Evolutionary conservation across 1,139 yeast species (phyloP).

Genomic region (Debaryomyces coudertii): DNA sequence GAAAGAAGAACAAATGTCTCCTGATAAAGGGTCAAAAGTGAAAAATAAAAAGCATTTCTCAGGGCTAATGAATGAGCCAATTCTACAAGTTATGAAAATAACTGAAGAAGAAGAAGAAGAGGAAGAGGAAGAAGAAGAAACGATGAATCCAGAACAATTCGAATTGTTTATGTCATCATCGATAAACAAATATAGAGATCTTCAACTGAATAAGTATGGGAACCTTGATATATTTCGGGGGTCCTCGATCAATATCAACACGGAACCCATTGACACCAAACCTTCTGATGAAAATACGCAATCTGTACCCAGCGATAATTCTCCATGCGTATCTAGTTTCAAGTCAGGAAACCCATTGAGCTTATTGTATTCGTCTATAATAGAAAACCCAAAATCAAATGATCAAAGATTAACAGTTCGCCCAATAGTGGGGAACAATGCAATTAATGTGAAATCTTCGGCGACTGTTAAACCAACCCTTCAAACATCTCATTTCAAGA

Average conservation of each 20-base stretch:
- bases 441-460: constrained; percentile 33
- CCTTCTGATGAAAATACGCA: background rate
- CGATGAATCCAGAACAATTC: constrained; percentile 32
- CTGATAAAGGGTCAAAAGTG: background rate
- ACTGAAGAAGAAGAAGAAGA: constrained; percentile 10
- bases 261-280: background rate
- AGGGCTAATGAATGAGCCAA: background rate
- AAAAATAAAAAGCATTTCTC: background rate
- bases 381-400: constrained; percentile 1
- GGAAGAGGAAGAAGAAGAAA: constrained; percentile 17
- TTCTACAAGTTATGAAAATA: background rate
- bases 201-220: constrained; percentile 26
- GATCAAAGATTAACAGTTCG: background rate
- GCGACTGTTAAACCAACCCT: constrained; percentile 44
- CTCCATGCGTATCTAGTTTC: background rate
- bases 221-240: constrained; percentile 11
- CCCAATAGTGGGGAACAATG: background rate
- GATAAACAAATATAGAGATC: constrained; percentile 36
- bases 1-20: background rate
- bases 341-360: constrained; percentile 27
- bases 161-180: constrained; percentile 40
- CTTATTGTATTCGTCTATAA: constrained; percentile 19
- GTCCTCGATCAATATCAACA: background rate
- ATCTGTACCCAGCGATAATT: background rate
- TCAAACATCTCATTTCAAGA: constrained; percentile 46